These are phyloP conservation scores for Leccinum angustisporum DNA, from an alignment of 1,284 basidiomycete species.

Conservation along the genomic window DNA sequence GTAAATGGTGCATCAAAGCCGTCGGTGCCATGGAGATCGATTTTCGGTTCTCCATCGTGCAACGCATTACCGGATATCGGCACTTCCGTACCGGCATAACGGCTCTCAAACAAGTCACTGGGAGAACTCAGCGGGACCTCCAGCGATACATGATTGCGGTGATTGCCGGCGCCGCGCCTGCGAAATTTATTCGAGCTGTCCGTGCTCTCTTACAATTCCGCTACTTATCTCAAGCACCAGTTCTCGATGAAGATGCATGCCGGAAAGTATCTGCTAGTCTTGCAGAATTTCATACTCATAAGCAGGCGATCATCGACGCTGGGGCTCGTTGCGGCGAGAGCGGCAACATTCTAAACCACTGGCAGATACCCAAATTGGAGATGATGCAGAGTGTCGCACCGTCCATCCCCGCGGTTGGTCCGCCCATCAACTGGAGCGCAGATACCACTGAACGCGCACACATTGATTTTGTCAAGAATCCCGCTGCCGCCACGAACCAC, in stretches of 20 bases:
- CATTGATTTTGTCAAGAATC: not conserved
- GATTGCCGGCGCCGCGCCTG: not conserved
- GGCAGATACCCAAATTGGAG: not conserved
- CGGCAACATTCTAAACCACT: not conserved
- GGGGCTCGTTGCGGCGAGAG: not conserved
- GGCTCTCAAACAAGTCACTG: not conserved
- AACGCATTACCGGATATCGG: not conserved
- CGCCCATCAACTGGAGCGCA: not conserved
- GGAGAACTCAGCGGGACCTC: not conserved
- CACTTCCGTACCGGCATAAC: not conserved
- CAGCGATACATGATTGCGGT: not conserved
- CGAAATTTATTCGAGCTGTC: not conserved
- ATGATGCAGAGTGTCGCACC: not conserved
- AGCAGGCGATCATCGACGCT: not conserved
- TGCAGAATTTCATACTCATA: not conserved
- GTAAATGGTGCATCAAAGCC: not conserved
- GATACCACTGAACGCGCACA: not conserved
- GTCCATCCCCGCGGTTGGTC: not conserved
- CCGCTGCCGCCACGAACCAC: not conserved
- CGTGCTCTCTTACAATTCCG: not conserved
- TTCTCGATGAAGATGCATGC: not conserved
- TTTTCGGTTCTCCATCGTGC: not conserved
- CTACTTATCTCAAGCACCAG: not conserved
- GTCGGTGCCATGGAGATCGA: not conserved
- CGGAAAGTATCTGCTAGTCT: not conserved